These are phyloP conservation scores for Penicillium sp. DNA, from an alignment of 2,329 filamentous ascomycete genomes.

Conservation along the genomic window DNA sequence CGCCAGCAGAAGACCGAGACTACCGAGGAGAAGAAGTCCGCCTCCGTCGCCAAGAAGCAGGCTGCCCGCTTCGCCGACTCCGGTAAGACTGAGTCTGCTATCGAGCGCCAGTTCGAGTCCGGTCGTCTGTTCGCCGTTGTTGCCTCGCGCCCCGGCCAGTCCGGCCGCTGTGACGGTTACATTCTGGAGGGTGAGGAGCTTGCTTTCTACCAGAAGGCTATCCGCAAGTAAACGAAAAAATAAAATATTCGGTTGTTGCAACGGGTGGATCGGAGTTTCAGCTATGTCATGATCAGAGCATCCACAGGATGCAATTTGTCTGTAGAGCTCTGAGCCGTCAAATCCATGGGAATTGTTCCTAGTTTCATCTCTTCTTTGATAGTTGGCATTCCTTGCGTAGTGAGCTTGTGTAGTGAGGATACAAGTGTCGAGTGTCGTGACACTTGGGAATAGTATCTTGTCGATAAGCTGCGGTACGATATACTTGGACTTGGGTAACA, in stretches of 20 bases:
- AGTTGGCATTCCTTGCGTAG: conserved; percentile 5
- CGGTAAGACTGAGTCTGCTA: conserved; percentile 88
- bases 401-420: not conserved
- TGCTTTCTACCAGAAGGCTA: conserved; percentile 99
- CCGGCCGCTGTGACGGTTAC: conserved; percentile 94
- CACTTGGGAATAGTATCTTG: not conserved
- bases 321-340: conserved; percentile 43
- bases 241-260: conserved; percentile 30
- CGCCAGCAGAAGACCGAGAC: conserved; percentile 72
- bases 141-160: conserved; percentile 92
- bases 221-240: conserved; percentile 80
- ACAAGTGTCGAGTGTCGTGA: not conserved
- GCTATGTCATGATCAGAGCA: conserved; percentile 39
- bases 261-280: conserved; percentile 42
- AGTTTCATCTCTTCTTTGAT: conserved; percentile 23
- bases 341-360: conserved; percentile 39
- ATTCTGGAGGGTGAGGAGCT: conserved; percentile 99
- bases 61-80: conserved; percentile 73
- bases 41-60: conserved; percentile 96
- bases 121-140: conserved; percentile 95
- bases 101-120: conserved; percentile 99
- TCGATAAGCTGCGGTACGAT: not conserved
- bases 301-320: conserved; percentile 35
- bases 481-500: not conserved
- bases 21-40: conserved; percentile 81